Base-by-base conservation (phyloP, 1,139 yeast genomes). In the Candida sanyaensis region DNA sequence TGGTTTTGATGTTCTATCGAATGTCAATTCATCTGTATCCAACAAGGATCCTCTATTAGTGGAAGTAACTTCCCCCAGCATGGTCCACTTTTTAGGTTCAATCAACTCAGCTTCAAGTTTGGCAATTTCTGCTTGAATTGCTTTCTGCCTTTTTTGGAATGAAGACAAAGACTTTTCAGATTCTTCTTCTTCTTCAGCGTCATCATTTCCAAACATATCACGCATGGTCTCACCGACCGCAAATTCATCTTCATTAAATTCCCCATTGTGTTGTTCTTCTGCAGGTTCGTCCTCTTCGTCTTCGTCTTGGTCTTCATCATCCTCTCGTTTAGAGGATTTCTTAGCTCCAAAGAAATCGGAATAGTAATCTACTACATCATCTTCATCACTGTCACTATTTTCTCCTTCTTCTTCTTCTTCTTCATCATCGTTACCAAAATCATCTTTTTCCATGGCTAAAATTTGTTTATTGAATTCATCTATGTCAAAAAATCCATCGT, bases 1-100 rank as follows among this genome's bases (percentile, higher is more conserved):
- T 1, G 77, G 77, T 46, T 73, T 73, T 28, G 78, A 65, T 4
- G 77, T 73, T 57, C 80, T 69, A 54, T 75, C 80, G 48, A 75
- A 75, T 46, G 71, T 75, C 44, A 75, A 65, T 46, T 71, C 78
- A 6, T 69, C 65, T 50, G 74, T 78, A 48, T 71, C 75, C 50
- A 75, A 62, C 34, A 93, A 73, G 1, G 98, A 86, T 67, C 93
- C 97, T 61, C 99, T 80, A 56, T 86, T 89, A 53, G 78, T 81
- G 1, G 92, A 88, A 45, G 81, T 79, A 2, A 90, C 91, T 68
- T 93, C 99, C 66, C 99, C 99, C 62, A 85, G 87, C 78, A 92
- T 78, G 7, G 96, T 84, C 99, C 99, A 93, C 60, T 85, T 85
- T 72, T 93, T 93, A 52, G 88, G 93, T 1, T 91, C 93, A 27